Base-by-base conservation (phyloP, 1,139 yeast species). In the Kazachstania sp. region DNA sequence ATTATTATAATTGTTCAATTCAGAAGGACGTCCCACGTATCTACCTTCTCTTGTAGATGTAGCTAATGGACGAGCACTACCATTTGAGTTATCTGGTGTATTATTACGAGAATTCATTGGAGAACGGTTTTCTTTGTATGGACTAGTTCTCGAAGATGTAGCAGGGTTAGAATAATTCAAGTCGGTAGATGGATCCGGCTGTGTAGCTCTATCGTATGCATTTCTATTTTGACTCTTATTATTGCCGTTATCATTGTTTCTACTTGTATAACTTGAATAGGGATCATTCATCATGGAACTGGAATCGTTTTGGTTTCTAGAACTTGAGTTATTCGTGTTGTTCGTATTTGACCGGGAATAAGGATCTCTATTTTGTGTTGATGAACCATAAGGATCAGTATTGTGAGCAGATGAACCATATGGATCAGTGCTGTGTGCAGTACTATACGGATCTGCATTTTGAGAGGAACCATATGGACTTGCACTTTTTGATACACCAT, bases 111-210 rank as follows among this genome's bases (percentile, higher is more conserved):
- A 40, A 20, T 34, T 15, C 35, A 40, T 34, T 15, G 43, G 43
- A 4, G 43, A 40, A 20, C 43, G 37, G 23, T 32, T 34, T 26
- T 40, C 43, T 20, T 40, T 23, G 23, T 40, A 40, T 6, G 43
- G 30, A 11, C 37, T 40, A 4, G 28, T 26, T 26, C 39, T 26
- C 3, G 28, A 8, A 15, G 35, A 15, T 11, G 26, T 26, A n/a
- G 19, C 18, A 16, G 41, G 18, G 4, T 16, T 19, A 15, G 41
- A 19, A 13, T 23, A 38, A 30, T 38, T 38, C n/a, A 38, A 30
- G 31, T 41, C 44, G 15, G 23, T 37, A 8, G 48, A 30, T 2
- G 44, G 20, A n/a, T 37, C 44, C 5, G 45, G 37, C 39, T 44
- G 41, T 4, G 43, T 11, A n/a, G 20, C 19, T 26, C 41, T 38